phyloP scores from a whole-genome alignment of 2,329 filamentous ascomycete genomes.

The Sclerotinia trifoliorum region DNA sequence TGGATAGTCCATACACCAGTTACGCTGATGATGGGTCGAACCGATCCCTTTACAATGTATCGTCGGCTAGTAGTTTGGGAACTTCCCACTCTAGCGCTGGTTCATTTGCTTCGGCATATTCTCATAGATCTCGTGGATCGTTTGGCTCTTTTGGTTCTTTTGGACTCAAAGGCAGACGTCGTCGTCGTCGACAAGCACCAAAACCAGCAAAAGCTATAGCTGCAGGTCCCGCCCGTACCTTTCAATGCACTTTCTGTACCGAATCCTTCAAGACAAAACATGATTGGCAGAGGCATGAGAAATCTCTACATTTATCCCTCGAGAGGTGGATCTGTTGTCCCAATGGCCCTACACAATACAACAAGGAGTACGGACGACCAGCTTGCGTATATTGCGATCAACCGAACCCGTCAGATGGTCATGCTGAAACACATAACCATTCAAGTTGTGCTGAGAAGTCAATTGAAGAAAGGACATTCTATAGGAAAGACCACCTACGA shows the following conservation, averaged over 20 bases:
- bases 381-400: slow-evolving; percentile 61
- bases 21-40: slow-evolving; percentile 61
- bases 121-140: slow-evolving; percentile 57
- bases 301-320: slow-evolving; percentile 62
- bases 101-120: slow-evolving; percentile 59
- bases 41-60: slow-evolving; percentile 57
- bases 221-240: slow-evolving; percentile 46
- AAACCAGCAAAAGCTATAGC: slow-evolving; percentile 48
- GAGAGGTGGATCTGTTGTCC: slow-evolving; percentile 65
- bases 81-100: slow-evolving; percentile 60
- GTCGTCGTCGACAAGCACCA: slow-evolving; percentile 36
- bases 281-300: slow-evolving; percentile 70
- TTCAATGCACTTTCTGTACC: slow-evolving; percentile 67
- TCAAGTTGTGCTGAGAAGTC: slow-evolving; percentile 65
- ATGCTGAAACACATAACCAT: slow-evolving; percentile 59
- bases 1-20: slow-evolving; percentile 55
- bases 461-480: slow-evolving; percentile 61
- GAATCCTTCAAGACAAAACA: slow-evolving; percentile 67
- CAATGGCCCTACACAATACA: slow-evolving; percentile 54
- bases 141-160: slow-evolving; percentile 42
- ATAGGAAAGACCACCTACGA: slow-evolving; percentile 65
- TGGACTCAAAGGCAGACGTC: slow-evolving; percentile 34
- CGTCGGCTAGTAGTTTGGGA: slow-evolving; percentile 59
- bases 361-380: slow-evolving; percentile 57
- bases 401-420: slow-evolving; percentile 53